Base-by-base conservation (phyloP, 352 stramenopile species). In the Elongisporangium senticosum region DNA sequence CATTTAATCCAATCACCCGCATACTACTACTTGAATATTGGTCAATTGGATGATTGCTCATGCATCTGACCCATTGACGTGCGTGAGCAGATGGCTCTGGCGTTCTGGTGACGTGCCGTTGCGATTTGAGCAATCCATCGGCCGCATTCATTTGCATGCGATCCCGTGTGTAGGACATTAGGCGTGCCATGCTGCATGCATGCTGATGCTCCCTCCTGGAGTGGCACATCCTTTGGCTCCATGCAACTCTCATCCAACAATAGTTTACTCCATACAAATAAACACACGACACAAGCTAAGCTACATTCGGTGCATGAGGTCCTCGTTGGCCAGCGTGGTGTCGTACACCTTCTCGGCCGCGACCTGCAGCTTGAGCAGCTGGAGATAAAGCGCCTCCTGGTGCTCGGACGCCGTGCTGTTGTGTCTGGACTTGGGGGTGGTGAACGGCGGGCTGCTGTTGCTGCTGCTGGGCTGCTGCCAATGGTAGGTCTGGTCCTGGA, bases 251-350 rank as follows among this genome's bases (percentile, higher is more conserved):
- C 23, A 33, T 33, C 3, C 24, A 7, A 33, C 7, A 33, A 33
- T 33, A 33, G 3, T 7, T 13, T 5, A 43, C 33, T 43, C 33
- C 15, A 43, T 43, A 3, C 28, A 26, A 26, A 26, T 26, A 26
- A 5, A 26, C 23, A 39, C 10, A 6, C 2, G 7, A 39, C 33
- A 1, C 17, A 23, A 3, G 17, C n/a, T 10, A 51, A 39, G 13
- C 17, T 43, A 43, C 10, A 43, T 43, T 15, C 33, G 49, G 49
- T 53, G 49, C 49, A 53, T 53, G 20, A 26, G 20, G 20, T 26
- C 20, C 14, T 53, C 49, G 22, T 53, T 53, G 20, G 49, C 49
- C 22, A 28, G 20, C 49, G 49, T 53, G 20, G 49, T 53, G 22
- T 53, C 49, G 49, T 53, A 53, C 49, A 26, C 49, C 20, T 53